Base-by-base conservation (phyloP, 2,329 filamentous ascomycete genomes). In the Ophiostoma piceae region DNA sequence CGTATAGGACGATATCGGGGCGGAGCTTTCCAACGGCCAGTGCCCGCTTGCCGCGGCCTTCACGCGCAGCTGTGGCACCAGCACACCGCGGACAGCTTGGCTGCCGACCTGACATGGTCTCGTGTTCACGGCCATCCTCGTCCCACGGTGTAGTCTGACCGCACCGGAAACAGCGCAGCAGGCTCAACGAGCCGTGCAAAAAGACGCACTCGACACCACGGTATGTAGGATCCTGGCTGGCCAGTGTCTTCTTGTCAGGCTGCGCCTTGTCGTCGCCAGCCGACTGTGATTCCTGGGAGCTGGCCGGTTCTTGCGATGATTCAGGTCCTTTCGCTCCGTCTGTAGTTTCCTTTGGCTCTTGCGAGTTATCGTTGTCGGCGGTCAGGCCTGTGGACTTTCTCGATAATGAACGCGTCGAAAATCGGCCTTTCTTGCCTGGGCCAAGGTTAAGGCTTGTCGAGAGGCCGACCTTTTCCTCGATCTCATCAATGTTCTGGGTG, bases 401-500 rank as follows among this genome's bases (percentile, higher is more conserved):
- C 3, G 75, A 72, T 19, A 74, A 70, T 0, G 74, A 71, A 6
- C 76, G 74, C 0, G 72, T 82, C 66, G 84, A 87, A 74, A 89
- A 89, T 1, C 87, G 82, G 12, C 84, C 83, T 57, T 85, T 83
- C 73, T 83, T 87, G 1, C 89, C 90, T 0, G 87, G 84, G 0
- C 89, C 89, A 41, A 85, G 82, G 12, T 81, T 79, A 9, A 92
- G 80, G 69, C 88, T 84, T 0, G 88, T 90, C 19, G 84, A 86
- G 3, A 92, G 80, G 3, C 89, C 89, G 62, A 90, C 88, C 70
- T 89, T 87, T 75, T 88, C 87, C 76, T 92, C 90, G 7, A 92
- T 85, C 72, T 88, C 87, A 74, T 92, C 89, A 73, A 92, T 92
- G 73, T 92, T 92, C 74, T 92, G 89, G 0, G 89, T 92, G 74